Conservation (phyloP, 1,139 yeast species). For the Candida albicans region DNA sequence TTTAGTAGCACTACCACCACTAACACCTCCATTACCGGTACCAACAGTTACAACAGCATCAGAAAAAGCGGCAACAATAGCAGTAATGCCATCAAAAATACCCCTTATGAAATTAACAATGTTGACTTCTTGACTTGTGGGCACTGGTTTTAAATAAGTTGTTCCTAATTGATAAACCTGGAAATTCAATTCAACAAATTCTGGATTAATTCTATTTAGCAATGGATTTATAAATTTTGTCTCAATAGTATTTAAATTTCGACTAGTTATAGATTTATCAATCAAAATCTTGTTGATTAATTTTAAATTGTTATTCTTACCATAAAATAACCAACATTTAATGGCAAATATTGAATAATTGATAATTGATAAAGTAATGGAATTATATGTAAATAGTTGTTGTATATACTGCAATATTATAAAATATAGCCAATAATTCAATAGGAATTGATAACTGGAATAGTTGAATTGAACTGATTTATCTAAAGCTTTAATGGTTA, state of each 20-base stretch:
- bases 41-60: background rate
- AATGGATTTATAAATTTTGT: slow-evolving; percentile 6
- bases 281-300: slow-evolving; percentile 9
- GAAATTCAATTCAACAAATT: slow-evolving; percentile 9
- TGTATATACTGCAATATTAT: slow-evolving; percentile 8
- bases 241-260: slow-evolving; percentile 6
- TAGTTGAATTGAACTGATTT: slow-evolving; percentile 8
- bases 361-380: background rate
- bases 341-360: background rate
- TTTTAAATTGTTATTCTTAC: slow-evolving; percentile 9
- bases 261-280: background rate
- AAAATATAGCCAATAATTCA: slow-evolving; percentile 18
- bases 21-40: too few species aligned
- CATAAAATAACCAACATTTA: slow-evolving; percentile 16
- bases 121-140: background rate
- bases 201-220: slow-evolving; percentile 5
- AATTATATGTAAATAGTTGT: background rate
- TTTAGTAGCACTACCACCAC: too few species aligned
- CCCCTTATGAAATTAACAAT: background rate
- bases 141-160: slow-evolving; percentile 8
- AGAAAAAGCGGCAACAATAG: background rate
- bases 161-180: slow-evolving; percentile 11
- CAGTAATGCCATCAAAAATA: background rate
- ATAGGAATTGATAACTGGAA: slow-evolving; percentile 13
- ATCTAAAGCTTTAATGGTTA: slow-evolving; percentile 16